Base-by-base conservation (phyloP, 2,329 filamentous ascomycete genomes). In the Phyllosticta citriasiana region DNA sequence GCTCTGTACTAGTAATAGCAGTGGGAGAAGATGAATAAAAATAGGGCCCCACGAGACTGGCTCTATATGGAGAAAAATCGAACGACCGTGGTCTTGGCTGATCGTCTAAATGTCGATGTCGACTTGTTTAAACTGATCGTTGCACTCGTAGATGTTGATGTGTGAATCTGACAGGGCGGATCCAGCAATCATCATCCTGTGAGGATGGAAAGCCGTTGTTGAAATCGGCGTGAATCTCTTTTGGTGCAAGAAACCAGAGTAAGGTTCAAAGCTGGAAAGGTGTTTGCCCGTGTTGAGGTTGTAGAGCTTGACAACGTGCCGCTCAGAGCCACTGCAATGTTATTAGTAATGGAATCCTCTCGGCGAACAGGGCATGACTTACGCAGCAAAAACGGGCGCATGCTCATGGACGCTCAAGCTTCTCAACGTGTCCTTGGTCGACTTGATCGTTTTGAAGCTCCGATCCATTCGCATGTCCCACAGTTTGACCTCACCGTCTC, bases 391-490 rank as follows among this genome's bases (percentile, higher is more conserved):
- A 12, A 99, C 92, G 26, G 94, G 94, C 59, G 96, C 84, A 74
- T 99, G 94, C 74, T 99, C 94, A 73, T 99, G 94, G 52, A 94
- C 92, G 72, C 89, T 94, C 62, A 96, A 82, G 19, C 90, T 96
- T 60, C 91, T 85, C 63, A 96, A 81, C 8, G 88, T 88, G 68
- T 92, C 86, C 63, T 82, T 85, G 2, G 89, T 93, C 6, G 88
- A 86, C 70, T 85, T 82, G 68, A 93, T 88, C 2, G 85, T 85
- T 63, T 86, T 85, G 57, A 96, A 79, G 4, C 88, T 86, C 66
- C 82, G 82, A 65, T 94, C 88, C 85, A 91, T 90, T 56, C 94
- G 85, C 57, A 99, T 91, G 73, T 99, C 94, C 94, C 94, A 99
- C 16, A 99, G 80, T 72, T 90, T 92, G 65, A 99, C 89, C 71